A percentile compares a stretch with the other conserved stretches of the same genome.
Conservation (phyloP, 2,329 filamentous ascomycete genomes). For the Diaporthe citriasiana region DNA sequence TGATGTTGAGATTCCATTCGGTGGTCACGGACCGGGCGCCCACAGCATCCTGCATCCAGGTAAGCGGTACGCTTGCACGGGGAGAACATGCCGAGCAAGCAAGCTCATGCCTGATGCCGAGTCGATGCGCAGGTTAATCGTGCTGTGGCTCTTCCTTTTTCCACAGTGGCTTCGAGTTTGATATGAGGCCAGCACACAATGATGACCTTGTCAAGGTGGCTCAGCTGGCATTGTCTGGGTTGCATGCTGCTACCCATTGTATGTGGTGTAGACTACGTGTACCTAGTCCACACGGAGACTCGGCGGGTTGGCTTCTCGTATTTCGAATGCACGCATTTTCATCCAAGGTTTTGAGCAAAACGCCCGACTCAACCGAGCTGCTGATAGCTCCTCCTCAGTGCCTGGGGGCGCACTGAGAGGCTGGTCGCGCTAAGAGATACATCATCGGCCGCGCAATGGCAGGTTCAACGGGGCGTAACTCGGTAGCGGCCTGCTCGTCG, state of each 20-base stretch:
- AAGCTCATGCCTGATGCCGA: neutral
- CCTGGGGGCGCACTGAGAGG: neutral
- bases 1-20: slow-evolving; percentile 1
- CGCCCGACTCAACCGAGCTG: neutral
- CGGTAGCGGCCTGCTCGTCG: slow-evolving; percentile 1
- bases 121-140: neutral
- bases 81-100: neutral
- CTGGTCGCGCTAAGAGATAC: slow-evolving; percentile 1
- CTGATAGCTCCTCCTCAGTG: slow-evolving; percentile 9
- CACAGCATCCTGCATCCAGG: slow-evolving; percentile 21
- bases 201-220: neutral
- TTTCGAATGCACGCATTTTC: neutral
- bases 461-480: neutral
- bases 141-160: neutral
- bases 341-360: neutral
- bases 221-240: slow-evolving; percentile 3
- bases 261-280: neutral
- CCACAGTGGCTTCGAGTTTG: neutral
- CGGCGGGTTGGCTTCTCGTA: slow-evolving; percentile 20
- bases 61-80: slow-evolving; percentile 13
- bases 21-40: slow-evolving; percentile 8
- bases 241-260: neutral
- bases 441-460: neutral
- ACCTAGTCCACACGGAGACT: neutral
- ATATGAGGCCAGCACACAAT: neutral